phyloP scores from a whole-genome alignment of 1,284 basidiomycete genomes.

The Leccinum pachyderme region DNA sequence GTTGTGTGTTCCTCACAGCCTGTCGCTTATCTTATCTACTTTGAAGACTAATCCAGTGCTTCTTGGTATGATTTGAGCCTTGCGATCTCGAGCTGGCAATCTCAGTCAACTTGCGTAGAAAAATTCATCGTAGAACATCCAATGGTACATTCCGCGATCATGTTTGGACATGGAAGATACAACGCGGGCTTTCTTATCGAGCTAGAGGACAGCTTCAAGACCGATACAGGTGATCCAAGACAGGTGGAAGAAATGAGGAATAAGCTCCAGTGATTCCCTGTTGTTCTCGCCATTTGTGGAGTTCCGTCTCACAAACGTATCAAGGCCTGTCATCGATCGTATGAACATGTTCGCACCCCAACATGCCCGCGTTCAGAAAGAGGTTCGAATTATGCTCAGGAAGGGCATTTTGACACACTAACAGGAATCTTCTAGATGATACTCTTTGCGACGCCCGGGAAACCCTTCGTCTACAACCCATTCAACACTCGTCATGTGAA shows the following conservation, averaged over 20 bases:
- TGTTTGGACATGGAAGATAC: constrained; percentile 42
- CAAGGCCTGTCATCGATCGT: constrained; percentile 38
- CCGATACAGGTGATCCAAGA: constrained; percentile 24
- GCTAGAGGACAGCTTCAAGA: constrained; percentile 22
- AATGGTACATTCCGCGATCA: constrained; percentile 20
- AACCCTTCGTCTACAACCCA: constrained; percentile 15
- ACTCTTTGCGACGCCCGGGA: constrained; percentile 11
- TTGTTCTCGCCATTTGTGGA: neutral
- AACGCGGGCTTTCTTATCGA: constrained; percentile 40
- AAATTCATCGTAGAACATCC: constrained; percentile 17
- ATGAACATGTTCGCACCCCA: constrained; percentile 41
- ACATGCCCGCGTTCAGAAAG: constrained; percentile 43
- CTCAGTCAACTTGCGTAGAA: constrained; percentile 8
- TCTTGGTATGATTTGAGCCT: constrained; percentile 13
- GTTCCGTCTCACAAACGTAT: neutral
- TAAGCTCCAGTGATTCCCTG: constrained; percentile 15
- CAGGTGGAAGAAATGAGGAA: constrained; percentile 12
- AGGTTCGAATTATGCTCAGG: constrained; percentile 18
- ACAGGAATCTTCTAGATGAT: constrained; percentile 15
- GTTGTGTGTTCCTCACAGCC: neutral
- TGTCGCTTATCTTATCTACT: neutral
- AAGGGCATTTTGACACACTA: neutral
- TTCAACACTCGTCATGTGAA: constrained; percentile 1
- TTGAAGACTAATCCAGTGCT: constrained; percentile 16
- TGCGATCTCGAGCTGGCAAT: neutral